Conservation (phyloP, 2,329 filamentous ascomycete genomes). For the Cordyceps tenuipes region DNA sequence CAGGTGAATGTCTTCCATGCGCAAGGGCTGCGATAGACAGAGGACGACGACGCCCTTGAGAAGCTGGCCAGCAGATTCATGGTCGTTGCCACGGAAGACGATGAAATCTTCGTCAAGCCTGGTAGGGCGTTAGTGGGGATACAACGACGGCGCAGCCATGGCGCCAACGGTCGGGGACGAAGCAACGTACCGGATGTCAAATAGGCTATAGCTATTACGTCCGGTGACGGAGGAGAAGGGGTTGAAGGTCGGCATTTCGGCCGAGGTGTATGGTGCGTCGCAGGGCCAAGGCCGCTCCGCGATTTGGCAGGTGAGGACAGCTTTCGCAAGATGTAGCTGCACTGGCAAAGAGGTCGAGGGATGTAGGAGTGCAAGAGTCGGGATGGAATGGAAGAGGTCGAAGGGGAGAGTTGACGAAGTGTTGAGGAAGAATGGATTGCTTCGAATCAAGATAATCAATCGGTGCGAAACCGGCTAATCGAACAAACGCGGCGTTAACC, state of each 20-base stretch:
- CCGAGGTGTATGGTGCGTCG: neutral
- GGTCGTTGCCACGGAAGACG: slow-evolving; percentile 65
- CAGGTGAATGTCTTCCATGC: slow-evolving; percentile 65
- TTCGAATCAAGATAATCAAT: neutral
- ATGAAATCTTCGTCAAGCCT: slow-evolving; percentile 74
- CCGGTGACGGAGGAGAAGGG: slow-evolving; percentile 45
- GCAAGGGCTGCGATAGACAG: slow-evolving; percentile 60
- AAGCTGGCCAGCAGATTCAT: slow-evolving; percentile 67
- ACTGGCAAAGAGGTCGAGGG: too few species aligned
- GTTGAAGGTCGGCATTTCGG: slow-evolving; percentile 48
- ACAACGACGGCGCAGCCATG: neutral
- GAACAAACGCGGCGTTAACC: neutral
- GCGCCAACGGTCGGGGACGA: neutral
- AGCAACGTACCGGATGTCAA: slow-evolving; percentile 47
- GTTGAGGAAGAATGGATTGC: neutral
- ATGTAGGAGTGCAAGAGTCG: neutral
- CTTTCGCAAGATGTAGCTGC: neutral
- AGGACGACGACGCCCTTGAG: slow-evolving; percentile 67
- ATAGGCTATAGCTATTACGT: slow-evolving; percentile 44
- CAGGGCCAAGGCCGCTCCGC: slow-evolving; percentile 3
- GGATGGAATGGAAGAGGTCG: neutral
- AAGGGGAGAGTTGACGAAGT: neutral
- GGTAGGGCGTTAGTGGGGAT: slow-evolving; percentile 13
- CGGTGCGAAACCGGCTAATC: neutral
- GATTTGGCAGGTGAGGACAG: neutral